These are phyloP conservation scores for Cyphellophora europaea DNA, from an alignment of 2,329 filamentous ascomycete species.

Conservation along the genomic window DNA sequence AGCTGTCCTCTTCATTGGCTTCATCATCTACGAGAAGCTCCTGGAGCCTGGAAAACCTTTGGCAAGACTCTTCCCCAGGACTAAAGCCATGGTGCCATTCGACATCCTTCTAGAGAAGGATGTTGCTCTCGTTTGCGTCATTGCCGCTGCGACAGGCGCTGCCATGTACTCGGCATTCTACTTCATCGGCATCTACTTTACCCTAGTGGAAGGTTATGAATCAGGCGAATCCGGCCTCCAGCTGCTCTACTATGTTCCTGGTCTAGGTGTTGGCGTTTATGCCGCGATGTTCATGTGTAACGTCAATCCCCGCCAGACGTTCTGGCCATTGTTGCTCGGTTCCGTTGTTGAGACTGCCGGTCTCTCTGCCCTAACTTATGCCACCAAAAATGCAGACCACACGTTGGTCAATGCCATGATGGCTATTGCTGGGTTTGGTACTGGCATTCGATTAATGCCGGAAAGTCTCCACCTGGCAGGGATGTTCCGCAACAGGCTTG, in stretches of 20 bases:
- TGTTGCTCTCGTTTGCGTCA: constrained; percentile 50
- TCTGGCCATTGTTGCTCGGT: constrained; percentile 48
- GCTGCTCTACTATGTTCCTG: constrained; percentile 56
- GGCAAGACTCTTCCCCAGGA: constrained; percentile 40
- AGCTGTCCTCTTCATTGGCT: constrained; percentile 24
- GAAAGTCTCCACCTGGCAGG: constrained; percentile 54
- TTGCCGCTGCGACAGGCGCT: constrained; percentile 53
- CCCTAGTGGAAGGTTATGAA: constrained; percentile 46
- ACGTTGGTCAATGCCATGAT: constrained; percentile 56
- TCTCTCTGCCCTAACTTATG: constrained; percentile 49
- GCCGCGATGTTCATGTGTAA: constrained; percentile 52
- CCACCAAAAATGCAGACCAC: constrained; percentile 40
- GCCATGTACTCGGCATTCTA: constrained; percentile 50
- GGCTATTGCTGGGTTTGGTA: constrained; percentile 53
- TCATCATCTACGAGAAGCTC: constrained; percentile 33
- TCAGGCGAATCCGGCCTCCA: constrained; percentile 45
- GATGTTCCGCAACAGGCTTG: constrained; percentile 49
- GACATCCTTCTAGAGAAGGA: constrained; percentile 48
- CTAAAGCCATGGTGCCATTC: constrained; percentile 57
- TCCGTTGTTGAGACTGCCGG: constrained; percentile 49
- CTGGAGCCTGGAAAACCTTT: constrained; percentile 42
- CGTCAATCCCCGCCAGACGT: constrained; percentile 52
- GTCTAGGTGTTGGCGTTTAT: constrained; percentile 51
- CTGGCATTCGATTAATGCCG: constrained; percentile 57
- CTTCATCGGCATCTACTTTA: constrained; percentile 61